Evolutionary conservation across 1,139 yeast species (phyloP).

Genomic region (Blastobotrys malaysiensis): DNA sequence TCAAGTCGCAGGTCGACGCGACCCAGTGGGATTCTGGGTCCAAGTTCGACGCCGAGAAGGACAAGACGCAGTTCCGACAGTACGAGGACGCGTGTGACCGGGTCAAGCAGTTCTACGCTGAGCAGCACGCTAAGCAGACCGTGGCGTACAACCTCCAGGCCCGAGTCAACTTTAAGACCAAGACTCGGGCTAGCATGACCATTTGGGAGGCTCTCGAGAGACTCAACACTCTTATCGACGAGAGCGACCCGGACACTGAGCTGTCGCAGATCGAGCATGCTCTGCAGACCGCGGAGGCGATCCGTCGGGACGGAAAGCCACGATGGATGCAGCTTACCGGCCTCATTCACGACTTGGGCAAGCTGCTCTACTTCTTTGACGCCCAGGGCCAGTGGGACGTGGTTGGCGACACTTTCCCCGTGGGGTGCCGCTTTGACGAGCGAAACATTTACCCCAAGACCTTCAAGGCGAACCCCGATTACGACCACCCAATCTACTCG

Average conservation of each 20-base stretch:
- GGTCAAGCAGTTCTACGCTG: conserved; percentile 60
- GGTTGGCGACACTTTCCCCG: conserved; percentile 77
- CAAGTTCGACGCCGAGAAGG: conserved; percentile 21
- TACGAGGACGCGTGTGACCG: conserved; percentile 67
- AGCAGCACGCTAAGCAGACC: conserved; percentile 66
- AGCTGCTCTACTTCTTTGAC: conserved; percentile 61
- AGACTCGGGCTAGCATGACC: conserved; percentile 57
- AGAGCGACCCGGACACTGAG: conserved; percentile 72
- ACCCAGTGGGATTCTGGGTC: conserved; percentile 19
- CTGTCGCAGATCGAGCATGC: conserved; percentile 73
- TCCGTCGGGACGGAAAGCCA: conserved; percentile 60
- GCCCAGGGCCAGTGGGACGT: conserved; percentile 78
- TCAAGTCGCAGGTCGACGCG: conserved; percentile 23
- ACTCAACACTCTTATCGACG: conserved; percentile 58
- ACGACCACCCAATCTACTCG: conserved; percentile 56
- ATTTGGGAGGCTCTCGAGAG: conserved; percentile 68
- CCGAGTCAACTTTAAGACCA: conserved; percentile 62
- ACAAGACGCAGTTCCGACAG: conserved; percentile 47
- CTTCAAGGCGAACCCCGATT: conserved; percentile 57
- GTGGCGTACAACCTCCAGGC: conserved; percentile 71
- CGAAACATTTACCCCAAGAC: conserved; percentile 56
- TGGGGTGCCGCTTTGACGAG: conserved; percentile 61
- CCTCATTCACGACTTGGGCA: conserved; percentile 65
- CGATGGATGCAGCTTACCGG: conserved; percentile 76
- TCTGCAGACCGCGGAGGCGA: conserved; percentile 71